Evolutionary conservation across 2,329 filamentous ascomycete genomes (phyloP).

Genomic region (Diplodia mutila): DNA sequence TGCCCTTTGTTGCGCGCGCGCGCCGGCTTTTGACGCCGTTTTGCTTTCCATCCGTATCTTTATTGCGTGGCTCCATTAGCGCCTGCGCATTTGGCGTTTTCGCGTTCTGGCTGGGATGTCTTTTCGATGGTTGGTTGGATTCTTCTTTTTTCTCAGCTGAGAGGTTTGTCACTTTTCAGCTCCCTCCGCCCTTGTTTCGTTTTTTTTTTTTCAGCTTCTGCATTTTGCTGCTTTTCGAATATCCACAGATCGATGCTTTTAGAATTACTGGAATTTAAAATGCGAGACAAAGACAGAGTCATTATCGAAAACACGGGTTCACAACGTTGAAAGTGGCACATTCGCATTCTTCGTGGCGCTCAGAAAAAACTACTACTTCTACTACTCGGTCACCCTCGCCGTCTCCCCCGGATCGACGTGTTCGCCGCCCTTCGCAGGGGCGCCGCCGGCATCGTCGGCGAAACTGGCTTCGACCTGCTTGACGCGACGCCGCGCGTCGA

Average conservation of each 20-base stretch:
- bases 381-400: slow-evolving; percentile 41
- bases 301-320: background rate
- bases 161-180: background rate
- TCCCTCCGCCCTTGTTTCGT: background rate
- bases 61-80: too few relatives aligned
- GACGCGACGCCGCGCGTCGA: slow-evolving; percentile 62
- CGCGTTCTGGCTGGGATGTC: background rate
- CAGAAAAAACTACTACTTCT: background rate
- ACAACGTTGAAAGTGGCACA: background rate
- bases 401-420: slow-evolving; percentile 22
- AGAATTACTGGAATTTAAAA: background rate
- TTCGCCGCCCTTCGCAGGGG: slow-evolving; percentile 5
- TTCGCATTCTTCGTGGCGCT: background rate
- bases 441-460: slow-evolving; percentile 25
- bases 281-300: background rate
- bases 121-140: too few relatives aligned
- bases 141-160: too few relatives aligned
- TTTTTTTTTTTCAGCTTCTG: background rate
- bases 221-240: background rate
- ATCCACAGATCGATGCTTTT: slow-evolving; percentile 15
- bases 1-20: too few relatives aligned
- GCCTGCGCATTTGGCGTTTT: background rate
- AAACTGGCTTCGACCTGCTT: slow-evolving; percentile 54
- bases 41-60: too few relatives aligned
- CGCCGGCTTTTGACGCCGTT: too few relatives aligned